Conservation (phyloP, 2,329 filamentous ascomycete genomes). For the Ascocoryne sarcoides region DNA sequence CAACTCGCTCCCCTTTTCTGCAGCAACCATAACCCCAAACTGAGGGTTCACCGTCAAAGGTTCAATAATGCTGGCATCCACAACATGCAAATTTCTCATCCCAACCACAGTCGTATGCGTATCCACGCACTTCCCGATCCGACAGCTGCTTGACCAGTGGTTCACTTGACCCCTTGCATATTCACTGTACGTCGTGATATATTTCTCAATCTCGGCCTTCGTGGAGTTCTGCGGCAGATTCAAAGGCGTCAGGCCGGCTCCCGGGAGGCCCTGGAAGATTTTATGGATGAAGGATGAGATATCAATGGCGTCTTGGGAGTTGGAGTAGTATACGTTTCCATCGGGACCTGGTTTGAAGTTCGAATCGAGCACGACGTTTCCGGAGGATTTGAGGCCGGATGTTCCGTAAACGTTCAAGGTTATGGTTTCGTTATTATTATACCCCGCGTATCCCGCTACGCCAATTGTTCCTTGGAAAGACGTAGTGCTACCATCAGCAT, state of each 20-base stretch:
- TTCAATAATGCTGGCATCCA: constrained; percentile 41
- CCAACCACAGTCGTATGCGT: constrained; percentile 37
- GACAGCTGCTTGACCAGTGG: constrained; percentile 45
- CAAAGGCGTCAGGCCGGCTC: constrained; percentile 34
- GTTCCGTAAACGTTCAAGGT: constrained; percentile 50
- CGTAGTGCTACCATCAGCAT: constrained; percentile 33
- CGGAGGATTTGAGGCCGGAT: constrained; percentile 41
- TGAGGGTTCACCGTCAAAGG: constrained; percentile 46
- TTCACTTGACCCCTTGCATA: constrained; percentile 43
- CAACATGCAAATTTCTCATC: constrained; percentile 41
- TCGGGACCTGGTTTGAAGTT: constrained; percentile 36
- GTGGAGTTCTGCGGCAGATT: constrained; percentile 40
- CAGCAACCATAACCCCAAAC: constrained; percentile 45
- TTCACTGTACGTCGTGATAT: constrained; percentile 38
- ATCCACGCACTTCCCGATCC: constrained; percentile 43
- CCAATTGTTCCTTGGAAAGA: constrained; percentile 46
- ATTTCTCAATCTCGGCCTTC: constrained; percentile 38
- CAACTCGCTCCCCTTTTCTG: constrained; percentile 41
- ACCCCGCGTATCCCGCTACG: constrained; percentile 36
- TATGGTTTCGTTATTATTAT: constrained; percentile 36
- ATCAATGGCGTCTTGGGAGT: constrained; percentile 38
- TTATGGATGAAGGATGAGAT: constrained; percentile 42
- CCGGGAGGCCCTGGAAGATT: constrained; percentile 39
- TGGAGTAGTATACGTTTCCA: constrained; percentile 37
- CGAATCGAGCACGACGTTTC: constrained; percentile 37